Evolutionary conservation across 139 green algal species (phyloP), one percentile per base, ranked within the genome.

Genomic region (Microglena sp.): DNA sequence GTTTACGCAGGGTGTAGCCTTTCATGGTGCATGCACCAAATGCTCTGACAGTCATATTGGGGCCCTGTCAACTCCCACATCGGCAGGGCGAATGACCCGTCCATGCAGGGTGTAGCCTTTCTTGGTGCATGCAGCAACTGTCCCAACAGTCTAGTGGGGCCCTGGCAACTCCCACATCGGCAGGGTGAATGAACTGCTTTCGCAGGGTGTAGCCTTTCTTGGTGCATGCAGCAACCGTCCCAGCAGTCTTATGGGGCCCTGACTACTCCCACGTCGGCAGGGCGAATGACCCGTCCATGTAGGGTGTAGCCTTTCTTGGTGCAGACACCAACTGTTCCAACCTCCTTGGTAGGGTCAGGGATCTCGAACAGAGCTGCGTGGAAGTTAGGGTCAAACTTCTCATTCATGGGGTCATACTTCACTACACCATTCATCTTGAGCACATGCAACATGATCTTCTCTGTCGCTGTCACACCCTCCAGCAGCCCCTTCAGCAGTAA

Each of bases 301-400:
- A 96, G 68, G 28, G 72, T 82, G 24, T n/a, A 59, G 15, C 67
- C 24, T 66, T 83, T 84, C 88, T 97, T 95, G 18, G 83, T 86
- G 11, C 96, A 84, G 0, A 79, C 64, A 0, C 77, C 89, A 3
- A 98, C 70, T 5, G 78, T 90, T 57, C 90, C 87, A 1, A 82
- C 64, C 53, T 87, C 72, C 64, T 91, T 92, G 60, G 64, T 74
- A 1, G 84, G 56, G 57, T 93, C 84, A 0, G 86, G 84, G 36
- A 96, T 64, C 50, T 97, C 79, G 55, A 97, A 97, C 43, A 96
- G 77, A 2, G 93, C 92, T 31, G 81, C 88, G 76, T 97, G 92
- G 7, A 85, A 36, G 77, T 98, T 94, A n/a, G 93, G 93, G 77
- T 98, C 89, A 74, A 98, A 98, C 5, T 66, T 32, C 31, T 97